Conservation (phyloP, 2,329 filamentous ascomycete genomes). For the Colletotrichum chlorophyti region DNA sequence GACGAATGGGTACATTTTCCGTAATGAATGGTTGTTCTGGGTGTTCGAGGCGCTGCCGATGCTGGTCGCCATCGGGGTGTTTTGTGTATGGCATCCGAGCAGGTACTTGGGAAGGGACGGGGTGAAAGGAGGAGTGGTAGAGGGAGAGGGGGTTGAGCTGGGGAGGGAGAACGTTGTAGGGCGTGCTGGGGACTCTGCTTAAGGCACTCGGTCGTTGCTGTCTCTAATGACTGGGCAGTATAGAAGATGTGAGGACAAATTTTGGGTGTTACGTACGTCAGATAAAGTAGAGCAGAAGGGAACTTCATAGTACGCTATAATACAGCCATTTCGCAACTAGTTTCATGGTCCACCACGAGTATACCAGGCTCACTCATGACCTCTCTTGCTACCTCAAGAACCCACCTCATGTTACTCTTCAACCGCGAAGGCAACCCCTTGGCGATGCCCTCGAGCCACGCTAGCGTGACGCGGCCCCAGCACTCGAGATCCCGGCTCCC, state of each 20-base stretch:
- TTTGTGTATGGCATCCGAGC: conserved; percentile 56
- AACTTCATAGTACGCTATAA: too few species aligned
- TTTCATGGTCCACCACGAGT: accelerated
- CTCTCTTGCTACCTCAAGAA: conserved; percentile 33
- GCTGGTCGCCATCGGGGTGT: conserved; percentile 52
- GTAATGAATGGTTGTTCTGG: conserved; percentile 60
- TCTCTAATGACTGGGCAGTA: too few species aligned
- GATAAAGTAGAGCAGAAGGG: too few species aligned
- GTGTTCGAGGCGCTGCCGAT: conserved; percentile 57
- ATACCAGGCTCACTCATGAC: neutral
- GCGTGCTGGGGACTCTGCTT: neutral
- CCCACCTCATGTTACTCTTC: conserved; percentile 41
- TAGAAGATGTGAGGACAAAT: too few species aligned
- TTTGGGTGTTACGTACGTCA: too few species aligned
- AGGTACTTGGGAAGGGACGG: conserved; percentile 40
- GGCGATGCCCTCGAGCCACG: conserved; percentile 47
- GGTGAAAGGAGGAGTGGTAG: neutral
- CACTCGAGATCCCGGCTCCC: conserved; percentile 30
- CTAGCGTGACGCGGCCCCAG: conserved; percentile 38
- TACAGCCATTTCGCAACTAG: too few species aligned
- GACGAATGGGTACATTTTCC: conserved; percentile 56
- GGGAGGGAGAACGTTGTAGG: neutral
- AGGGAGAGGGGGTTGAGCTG: neutral
- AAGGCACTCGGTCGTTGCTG: too few species aligned
- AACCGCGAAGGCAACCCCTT: conserved; percentile 39